Evolutionary conservation across 2,329 filamentous ascomycete species (phyloP), one percentile per base, ranked within the genome.

Genomic region (Cercospora sesami): DNA sequence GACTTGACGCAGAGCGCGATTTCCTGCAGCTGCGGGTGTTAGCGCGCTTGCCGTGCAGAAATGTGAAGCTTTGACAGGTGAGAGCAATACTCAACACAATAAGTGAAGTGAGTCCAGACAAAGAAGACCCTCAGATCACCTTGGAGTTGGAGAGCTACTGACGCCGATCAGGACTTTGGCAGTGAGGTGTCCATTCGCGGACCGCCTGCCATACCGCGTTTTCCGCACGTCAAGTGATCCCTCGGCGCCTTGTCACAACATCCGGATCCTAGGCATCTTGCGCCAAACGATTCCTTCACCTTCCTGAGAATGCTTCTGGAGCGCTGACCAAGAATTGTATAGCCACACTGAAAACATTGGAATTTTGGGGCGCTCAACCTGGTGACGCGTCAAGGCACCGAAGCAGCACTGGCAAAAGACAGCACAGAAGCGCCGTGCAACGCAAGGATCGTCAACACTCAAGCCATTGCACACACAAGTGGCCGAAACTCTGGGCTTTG

Each of bases 31-130:
- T 3, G 28, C 55, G 30, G 18, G 1, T 2, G 9, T 36, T 36
- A 59, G 55, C 28, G 55, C 55, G 55, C 31, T 36, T 59, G 18
- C 55, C 30, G 55, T 59, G 55, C 55, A 59, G 30, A 30, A 59
- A 55, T 33, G 30, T 59, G 16, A 36, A 59, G 55, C 23, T 14
- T 26, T 16, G 23, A 55, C 48, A 12, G 23, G 23, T 30, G 48
- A 28, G 48, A 30, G 23, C 23, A 7, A 28, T 5, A 8, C 12
- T 28, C 23, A 55, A 55, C 48, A 30, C 21, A 23, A 30, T 14
- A 8, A n/a, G 23, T 26, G 6, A 14, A 28, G 6, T n/a, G 48
- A 55, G 48, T n/a, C 23, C 12, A 8, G 26, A n/a, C 2, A 26
- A n/a, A n/a, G n/a, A n/a, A 9, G 23, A 21, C 45, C 21, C 5